These are phyloP conservation scores for Fusarium sterilihyphosum DNA, from an alignment of 2,329 filamentous ascomycete genomes.

Conservation along the genomic window DNA sequence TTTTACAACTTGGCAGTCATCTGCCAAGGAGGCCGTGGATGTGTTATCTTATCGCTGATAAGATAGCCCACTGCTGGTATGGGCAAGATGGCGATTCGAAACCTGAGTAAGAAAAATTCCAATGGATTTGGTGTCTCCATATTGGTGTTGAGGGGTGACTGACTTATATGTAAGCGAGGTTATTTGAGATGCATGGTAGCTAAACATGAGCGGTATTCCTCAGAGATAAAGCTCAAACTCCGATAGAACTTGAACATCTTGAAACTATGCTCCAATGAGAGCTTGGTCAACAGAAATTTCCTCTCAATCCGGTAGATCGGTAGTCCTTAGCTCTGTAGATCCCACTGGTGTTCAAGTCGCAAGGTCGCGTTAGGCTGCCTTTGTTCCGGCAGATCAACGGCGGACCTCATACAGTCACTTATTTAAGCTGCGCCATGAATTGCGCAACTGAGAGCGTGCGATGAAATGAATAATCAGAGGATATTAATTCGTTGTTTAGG, in stretches of 20 bases:
- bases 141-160: rapidly evolving
- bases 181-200: rapidly evolving
- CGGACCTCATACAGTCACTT: too few species aligned
- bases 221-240: neutral
- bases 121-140: rapidly evolving
- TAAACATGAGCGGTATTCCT: neutral
- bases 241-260: neutral
- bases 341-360: neutral
- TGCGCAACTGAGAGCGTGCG: rapidly evolving
- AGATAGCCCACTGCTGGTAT: neutral
- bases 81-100: too few species aligned
- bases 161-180: rapidly evolving
- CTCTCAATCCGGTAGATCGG: neutral
- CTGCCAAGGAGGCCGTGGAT: neutral
- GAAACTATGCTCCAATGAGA: neutral
- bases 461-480: rapidly evolving
- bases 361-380: neutral
- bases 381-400: neutral
- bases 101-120: neutral
- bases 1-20: neutral
- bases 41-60: neutral
- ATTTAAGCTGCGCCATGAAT: neutral
- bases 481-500: too few species aligned
- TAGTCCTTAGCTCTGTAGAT: neutral
- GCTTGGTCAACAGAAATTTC: neutral